phyloP scores from a whole-genome alignment of 139 green algal species.

The Auxenochlorella pyrenoidosa region DNA sequence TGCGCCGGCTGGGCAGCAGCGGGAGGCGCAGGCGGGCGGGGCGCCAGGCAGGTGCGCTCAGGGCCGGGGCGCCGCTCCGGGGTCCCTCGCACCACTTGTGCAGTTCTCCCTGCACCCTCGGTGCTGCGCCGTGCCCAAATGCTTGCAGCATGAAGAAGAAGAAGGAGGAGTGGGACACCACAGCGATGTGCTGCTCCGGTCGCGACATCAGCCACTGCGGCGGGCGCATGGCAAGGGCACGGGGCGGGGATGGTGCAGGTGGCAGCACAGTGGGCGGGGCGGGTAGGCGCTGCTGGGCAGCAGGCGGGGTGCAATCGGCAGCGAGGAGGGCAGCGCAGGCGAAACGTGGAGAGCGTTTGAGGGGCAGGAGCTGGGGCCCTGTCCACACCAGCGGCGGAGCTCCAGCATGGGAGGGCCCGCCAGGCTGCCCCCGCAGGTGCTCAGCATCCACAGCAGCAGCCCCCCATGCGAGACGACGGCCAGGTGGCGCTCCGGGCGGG shows the following conservation, averaged over 20 bases:
- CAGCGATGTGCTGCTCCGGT: conserved; percentile 57
- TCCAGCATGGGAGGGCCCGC: conserved; percentile 25
- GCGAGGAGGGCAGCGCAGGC: background rate
- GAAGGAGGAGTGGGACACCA: conserved; percentile 58
- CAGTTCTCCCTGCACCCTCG: conserved; percentile 44
- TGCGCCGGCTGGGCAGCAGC: background rate
- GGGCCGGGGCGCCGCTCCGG: background rate
- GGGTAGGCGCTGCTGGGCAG: background rate
- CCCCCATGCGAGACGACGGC: conserved; percentile 58
- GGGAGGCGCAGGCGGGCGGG: background rate
- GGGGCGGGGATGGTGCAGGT: background rate
- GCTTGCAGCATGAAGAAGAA: conserved; percentile 48
- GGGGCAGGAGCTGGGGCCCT: no score
- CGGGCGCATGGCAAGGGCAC: background rate
- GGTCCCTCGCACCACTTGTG: conserved; percentile 39
- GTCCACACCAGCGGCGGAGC: conserved; percentile 43
- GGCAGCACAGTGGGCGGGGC: background rate
- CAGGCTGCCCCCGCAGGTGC: conserved; percentile 34
- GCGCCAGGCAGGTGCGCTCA: background rate
- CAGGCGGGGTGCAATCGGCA: background rate
- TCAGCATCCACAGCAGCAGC: conserved; percentile 49
- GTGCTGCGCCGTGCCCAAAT: conserved; percentile 47
- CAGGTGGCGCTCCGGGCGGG: conserved; percentile 49
- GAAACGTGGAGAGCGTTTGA: background rate
- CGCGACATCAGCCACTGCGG: conserved; percentile 43